A percentile compares a stretch with the other conserved stretches of the same genome.
Evolutionary conservation across 805 yeast genomes (phyloP).

Genomic region (Ogataea polymorpha): DNA sequence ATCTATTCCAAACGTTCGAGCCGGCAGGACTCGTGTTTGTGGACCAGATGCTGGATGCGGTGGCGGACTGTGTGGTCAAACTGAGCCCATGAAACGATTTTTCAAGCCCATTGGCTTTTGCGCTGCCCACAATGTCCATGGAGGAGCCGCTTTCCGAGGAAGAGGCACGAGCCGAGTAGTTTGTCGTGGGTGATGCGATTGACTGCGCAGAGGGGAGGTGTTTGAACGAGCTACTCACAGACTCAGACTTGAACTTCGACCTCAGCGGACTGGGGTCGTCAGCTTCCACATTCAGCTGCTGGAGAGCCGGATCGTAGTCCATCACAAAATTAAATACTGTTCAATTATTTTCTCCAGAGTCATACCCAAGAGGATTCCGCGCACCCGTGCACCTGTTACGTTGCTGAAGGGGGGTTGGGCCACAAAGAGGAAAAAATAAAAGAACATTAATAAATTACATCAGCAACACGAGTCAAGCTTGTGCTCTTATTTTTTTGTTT

Average conservation of each 20-base stretch:
- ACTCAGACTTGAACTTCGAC: neutral
- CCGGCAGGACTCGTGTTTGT: conserved; percentile 7
- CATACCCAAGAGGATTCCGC: neutral
- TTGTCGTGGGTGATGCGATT: neutral
- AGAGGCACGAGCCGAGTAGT: conserved; percentile 3
- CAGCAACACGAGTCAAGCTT: conserved; percentile 6
- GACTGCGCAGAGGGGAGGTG: conserved; percentile 11
- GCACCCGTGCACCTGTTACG: conserved; percentile 6
- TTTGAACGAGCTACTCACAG: conserved; percentile 27
- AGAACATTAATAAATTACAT: conserved; percentile 3
- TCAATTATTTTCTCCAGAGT: conserved; percentile 6
- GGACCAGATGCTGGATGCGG: conserved; percentile 5
- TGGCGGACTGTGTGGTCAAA: conserved; percentile 8
- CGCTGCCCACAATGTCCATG: neutral
- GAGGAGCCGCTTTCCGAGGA: conserved; percentile 3
- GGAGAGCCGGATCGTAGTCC: conserved; percentile 10
- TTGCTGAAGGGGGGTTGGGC: neutral
- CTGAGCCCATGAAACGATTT: conserved; percentile 14
- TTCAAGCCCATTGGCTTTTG: conserved; percentile 6
- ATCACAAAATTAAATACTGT: conserved; percentile 6
- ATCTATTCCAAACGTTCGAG: conserved; percentile 8
- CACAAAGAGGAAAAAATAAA: conserved; percentile 1
- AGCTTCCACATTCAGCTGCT: conserved; percentile 1
- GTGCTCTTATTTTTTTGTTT: conserved; percentile 4
- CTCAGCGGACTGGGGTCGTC: conserved; percentile 26